phyloP scores from a whole-genome alignment of 495 filamentous ascomycete genomes.

The Neurospora hispaniola region DNA sequence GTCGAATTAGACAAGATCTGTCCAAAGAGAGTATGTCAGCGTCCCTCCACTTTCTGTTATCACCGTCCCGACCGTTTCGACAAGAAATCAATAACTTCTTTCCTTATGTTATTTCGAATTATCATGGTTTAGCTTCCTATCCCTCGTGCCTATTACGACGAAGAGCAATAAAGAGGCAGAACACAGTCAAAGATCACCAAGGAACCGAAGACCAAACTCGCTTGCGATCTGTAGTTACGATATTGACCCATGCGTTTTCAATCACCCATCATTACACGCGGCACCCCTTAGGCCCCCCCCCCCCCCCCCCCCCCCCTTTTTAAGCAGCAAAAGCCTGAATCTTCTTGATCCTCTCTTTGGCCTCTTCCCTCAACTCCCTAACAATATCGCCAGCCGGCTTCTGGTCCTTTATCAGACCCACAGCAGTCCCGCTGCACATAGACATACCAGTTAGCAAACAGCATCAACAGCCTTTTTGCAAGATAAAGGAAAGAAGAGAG shows the following conservation, averaged over 20 bases:
- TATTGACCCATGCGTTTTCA: not conserved
- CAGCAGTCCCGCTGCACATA: conserved; percentile 33
- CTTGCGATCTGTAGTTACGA: not conserved
- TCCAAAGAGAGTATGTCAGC: not conserved
- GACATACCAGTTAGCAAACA: not conserved
- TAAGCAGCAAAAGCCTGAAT: conserved; percentile 8
- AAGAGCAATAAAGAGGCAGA: not conserved
- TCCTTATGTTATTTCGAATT: no score
- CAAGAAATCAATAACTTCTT: no score
- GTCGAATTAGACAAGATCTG: not conserved
- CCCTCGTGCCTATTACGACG: not conserved
- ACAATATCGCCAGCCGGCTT: conserved; percentile 64
- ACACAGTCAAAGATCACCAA: not conserved
- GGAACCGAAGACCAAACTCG: not conserved
- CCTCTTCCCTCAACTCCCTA: conserved; percentile 55
- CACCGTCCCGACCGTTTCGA: not conserved
- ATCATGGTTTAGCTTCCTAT: no score
- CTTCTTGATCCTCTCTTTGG: conserved; percentile 37
- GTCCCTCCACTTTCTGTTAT: not conserved
- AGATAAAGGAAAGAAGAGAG: not conserved
- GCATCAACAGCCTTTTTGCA: not conserved
- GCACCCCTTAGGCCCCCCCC: no score
- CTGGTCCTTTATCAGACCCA: conserved; percentile 54
- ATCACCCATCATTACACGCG: not conserved
- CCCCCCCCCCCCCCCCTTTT: no score